These are phyloP conservation scores for Gamarada debralockiae DNA, from an alignment of 495 filamentous ascomycete genomes.

Conservation along the genomic window DNA sequence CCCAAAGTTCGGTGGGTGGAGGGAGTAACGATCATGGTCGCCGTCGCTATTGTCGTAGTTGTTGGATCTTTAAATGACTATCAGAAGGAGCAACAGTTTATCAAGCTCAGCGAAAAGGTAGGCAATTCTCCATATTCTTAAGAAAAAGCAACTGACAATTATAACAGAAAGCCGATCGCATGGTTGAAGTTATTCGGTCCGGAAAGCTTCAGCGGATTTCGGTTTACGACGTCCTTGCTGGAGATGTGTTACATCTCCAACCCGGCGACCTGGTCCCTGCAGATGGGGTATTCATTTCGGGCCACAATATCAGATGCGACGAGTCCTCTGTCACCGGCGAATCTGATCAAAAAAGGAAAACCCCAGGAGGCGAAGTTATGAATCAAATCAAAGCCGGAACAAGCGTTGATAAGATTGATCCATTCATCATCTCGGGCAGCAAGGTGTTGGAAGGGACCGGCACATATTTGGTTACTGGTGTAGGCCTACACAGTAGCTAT, in stretches of 20 bases:
- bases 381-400: conserved; percentile 72
- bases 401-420: conserved; percentile 78
- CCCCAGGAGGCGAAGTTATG: conserved; percentile 71
- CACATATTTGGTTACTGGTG: conserved; percentile 83
- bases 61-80: conserved; percentile 67
- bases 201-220: conserved; percentile 74
- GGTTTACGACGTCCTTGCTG: conserved; percentile 75
- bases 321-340: conserved; percentile 83
- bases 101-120: conserved; percentile 70
- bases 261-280: conserved; percentile 86
- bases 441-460: conserved; percentile 89
- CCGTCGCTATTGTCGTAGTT: conserved; percentile 64
- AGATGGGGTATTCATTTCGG: conserved; percentile 69
- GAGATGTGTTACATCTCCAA: conserved; percentile 79
- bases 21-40: conserved; percentile 68
- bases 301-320: conserved; percentile 72
- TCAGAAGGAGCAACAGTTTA: conserved; percentile 75
- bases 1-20: conserved; percentile 72
- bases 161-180: conserved; percentile 78
- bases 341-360: conserved; percentile 75
- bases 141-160: too few relatives aligned
- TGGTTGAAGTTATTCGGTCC: conserved; percentile 73
- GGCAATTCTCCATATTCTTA: too few relatives aligned
- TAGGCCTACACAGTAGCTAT: conserved; percentile 81
- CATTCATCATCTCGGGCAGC: conserved; percentile 88